Base-by-base conservation (phyloP, 495 filamentous ascomycete species). In the Aspergillus sclerotiicarbonarius region DNA sequence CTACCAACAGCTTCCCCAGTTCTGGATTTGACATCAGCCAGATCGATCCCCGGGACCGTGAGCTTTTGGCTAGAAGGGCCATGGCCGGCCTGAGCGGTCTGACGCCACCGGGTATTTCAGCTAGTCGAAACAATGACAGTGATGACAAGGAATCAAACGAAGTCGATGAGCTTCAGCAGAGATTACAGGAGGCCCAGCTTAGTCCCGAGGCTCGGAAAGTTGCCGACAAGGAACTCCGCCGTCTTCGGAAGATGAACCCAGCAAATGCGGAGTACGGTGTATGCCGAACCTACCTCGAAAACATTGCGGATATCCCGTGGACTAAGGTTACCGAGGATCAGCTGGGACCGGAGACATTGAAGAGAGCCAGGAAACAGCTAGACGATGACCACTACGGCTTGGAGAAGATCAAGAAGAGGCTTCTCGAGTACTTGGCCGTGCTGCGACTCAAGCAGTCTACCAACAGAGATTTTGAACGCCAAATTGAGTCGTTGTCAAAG, bases 341-440 rank as follows among this genome's bases (percentile, higher is more conserved):
- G 57, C 83, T 99, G 16, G 91, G 90, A n/a, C 80, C 80, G 4
- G 87, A 89, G 16, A 97, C 92, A 1, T 70, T 99, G 56, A 76
- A 80, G 53, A 79, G 78, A 59, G 95, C 95, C 32, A 82, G 92
- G 43, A 88, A 94, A 75, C 93, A 98, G 70, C 79, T 99, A 25
- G 90, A 99, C 66, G 87, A 95, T 53, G 95, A 98, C 70, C 95
- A 99, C 68, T 98, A 98, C 61, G 95, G 95, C 4, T 77, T 99
- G 19, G 90, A 98, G 62, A 94, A 94, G 72, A 94, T 98, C 64
- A 99, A 99, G 82, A 98, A 96, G 80, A 81, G 95, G 45, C 73
- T 99, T 16, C 77, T 98, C 6, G 96, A 98, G 67, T 99, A 99
- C 67, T 82, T 99, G 16, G 96, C 95, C 15, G 95, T 99, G 25